Percentiles rank a stretch among this genome's conserved stretches.
These are phyloP conservation scores for Pseudozyma sp. DNA, from an alignment of 1,284 basidiomycete species.

Conservation along the genomic window DNA sequence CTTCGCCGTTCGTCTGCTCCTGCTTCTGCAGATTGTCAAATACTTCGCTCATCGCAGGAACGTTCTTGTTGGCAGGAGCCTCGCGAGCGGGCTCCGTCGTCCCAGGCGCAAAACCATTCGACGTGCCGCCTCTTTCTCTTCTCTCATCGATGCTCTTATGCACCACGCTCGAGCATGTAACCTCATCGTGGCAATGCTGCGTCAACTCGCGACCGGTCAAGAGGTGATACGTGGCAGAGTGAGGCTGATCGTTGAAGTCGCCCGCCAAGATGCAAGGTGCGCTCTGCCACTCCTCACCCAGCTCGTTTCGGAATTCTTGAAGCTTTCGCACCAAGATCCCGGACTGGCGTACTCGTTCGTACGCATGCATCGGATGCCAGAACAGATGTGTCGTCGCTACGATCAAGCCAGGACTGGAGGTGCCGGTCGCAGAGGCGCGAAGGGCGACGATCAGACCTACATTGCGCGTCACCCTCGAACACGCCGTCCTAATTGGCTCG, in stretches of 20 bases:
- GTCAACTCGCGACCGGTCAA: conserved; percentile 72
- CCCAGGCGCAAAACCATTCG: conserved; percentile 38
- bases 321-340: conserved; percentile 77
- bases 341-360: conserved; percentile 82
- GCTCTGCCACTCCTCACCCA: conserved; percentile 70
- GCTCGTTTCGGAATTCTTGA: conserved; percentile 71
- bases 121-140: conserved; percentile 32
- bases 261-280: conserved; percentile 88
- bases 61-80: conserved; percentile 34
- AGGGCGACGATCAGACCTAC: conserved; percentile 61
- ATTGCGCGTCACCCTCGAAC: conserved; percentile 55
- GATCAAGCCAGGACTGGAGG: conserved; percentile 73
- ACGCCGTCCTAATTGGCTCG: conserved; percentile 27
- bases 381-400: conserved; percentile 88
- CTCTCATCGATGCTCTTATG: conserved; percentile 80
- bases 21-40: conserved; percentile 7
- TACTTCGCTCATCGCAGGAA: conserved; percentile 68
- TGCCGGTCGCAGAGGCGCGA: conserved; percentile 4
- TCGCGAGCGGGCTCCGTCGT: conserved; percentile 59
- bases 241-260: conserved; percentile 92
- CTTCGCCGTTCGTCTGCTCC: conserved; percentile 9
- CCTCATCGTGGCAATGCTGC: conserved; percentile 70
- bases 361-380: conserved; percentile 84
- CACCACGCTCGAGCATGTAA: conserved; percentile 80
- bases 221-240: conserved; percentile 86